Evolutionary conservation across 2,329 filamentous ascomycete genomes (phyloP), one percentile per base, ranked within the genome.

Genomic region (Thielaviopsis musarum): DNA sequence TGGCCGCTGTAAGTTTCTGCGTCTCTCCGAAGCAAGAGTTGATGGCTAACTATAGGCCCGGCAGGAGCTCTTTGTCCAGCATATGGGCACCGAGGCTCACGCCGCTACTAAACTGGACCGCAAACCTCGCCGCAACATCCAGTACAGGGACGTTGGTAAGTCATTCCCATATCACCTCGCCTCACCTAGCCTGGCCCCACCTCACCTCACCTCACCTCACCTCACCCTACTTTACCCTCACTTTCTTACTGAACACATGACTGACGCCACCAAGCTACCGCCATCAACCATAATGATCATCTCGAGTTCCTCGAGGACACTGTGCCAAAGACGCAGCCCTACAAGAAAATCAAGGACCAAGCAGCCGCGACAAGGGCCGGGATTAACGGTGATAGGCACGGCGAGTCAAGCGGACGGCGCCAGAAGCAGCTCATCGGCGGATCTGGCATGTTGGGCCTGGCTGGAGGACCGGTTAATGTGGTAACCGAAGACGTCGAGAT

Each of bases 271-370:
- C n/a, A 54, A 66, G 89, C 91, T 65, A 87, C 82, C 67, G 91
- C 93, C 28, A 85, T 97, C 59, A 81, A 87, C 7, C 86, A 89
- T 69, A 83, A 90, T 63, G 93, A 97, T 71, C 94, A 94, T 69
- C 84, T 98, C 57, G 91, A 98, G 70, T 98, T 98, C 69, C 81
- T 98, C 15, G 79, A 87, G 63, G 93, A 98, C 71, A 82, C 95
- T 26, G 87, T 96, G 45, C 93, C 93, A 60, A 87, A 86, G 69
- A 96, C 91, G 1, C 81, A 84, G 5, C 83, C 88, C 17, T 94
- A 83, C 74, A 88, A 87, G 68, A 81, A 87, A 65, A 81, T 87
- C 72, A 91, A 90, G 73, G 83, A 83, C 52, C 66, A 81, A 63
- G 75, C 79, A 0, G 73, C 72, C 12, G 74, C 75, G 1, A 75